phyloP scores from a whole-genome alignment of 2,329 filamentous ascomycete species.

The Botrytis fabae region DNA sequence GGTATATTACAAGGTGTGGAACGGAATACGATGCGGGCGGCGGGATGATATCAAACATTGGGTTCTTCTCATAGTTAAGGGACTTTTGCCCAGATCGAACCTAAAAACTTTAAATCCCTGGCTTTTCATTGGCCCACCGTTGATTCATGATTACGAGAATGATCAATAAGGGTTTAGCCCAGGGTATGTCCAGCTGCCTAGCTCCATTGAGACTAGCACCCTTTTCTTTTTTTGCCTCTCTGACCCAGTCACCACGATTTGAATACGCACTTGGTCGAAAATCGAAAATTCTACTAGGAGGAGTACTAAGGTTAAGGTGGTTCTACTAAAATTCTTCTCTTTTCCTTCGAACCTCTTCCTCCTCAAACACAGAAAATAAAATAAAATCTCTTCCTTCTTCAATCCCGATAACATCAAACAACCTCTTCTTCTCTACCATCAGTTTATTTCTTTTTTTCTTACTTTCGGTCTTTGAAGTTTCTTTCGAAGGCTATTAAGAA shows the following conservation, averaged over 20 bases:
- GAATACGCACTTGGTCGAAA: not conserved
- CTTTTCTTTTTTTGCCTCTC: constrained; percentile 7
- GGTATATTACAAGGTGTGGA: not conserved
- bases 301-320: not conserved
- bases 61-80: not conserved
- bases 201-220: not conserved
- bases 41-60: not conserved
- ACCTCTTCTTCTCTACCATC: constrained; percentile 35
- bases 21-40: not conserved
- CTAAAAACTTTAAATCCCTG: not conserved
- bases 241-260: not conserved
- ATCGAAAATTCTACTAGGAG: not conserved
- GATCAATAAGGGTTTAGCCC: not conserved
- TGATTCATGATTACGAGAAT: not conserved
- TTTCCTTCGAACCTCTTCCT: not conserved
- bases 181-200: not conserved
- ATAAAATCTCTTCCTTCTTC: not conserved
- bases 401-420: not conserved
- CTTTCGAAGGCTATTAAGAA: constrained; percentile 46
- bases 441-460: constrained; percentile 31
- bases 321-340: constrained; percentile 8
- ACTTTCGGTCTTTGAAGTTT: constrained; percentile 38
- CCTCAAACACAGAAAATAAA: not conserved
- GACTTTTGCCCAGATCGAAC: too few species aligned
- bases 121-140: not conserved